These are phyloP conservation scores for Fusarium aywerte DNA, from an alignment of 2,329 filamentous ascomycete genomes.

Conservation along the genomic window DNA sequence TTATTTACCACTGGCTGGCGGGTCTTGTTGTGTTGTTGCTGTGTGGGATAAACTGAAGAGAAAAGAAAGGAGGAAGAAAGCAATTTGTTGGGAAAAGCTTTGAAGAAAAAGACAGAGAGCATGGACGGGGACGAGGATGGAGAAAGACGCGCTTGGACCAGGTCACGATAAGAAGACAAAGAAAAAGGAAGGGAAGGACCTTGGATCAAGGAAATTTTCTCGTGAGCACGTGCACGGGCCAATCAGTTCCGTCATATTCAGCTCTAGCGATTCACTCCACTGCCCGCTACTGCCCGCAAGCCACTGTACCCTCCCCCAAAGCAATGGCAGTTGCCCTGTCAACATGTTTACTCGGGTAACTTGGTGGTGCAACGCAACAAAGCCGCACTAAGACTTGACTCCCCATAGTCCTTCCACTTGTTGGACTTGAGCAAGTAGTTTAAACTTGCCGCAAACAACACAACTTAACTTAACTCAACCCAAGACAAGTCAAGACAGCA, in stretches of 20 bases:
- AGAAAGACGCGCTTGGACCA: constrained; percentile 21
- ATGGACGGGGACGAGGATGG: constrained; percentile 21
- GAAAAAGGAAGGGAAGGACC: neutral
- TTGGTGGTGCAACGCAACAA: constrained; percentile 45
- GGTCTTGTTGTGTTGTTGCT: neutral
- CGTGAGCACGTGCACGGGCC: constrained; percentile 40
- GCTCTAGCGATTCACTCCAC: constrained; percentile 23
- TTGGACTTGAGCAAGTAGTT: constrained; percentile 23
- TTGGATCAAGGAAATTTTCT: constrained; percentile 37
- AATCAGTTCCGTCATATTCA: constrained; percentile 29
- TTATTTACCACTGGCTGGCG: neutral
- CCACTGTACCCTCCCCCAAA: constrained; percentile 5
- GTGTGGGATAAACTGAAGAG: constrained; percentile 8
- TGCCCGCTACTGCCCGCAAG: constrained; percentile 1
- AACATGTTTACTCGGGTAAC: constrained; percentile 50
- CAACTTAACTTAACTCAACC: constrained; percentile 15
- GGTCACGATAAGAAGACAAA: constrained; percentile 11
- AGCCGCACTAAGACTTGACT: constrained; percentile 42
- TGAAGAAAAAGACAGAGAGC: constrained; percentile 16
- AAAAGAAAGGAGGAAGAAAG: constrained; percentile 8
- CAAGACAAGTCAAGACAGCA: constrained; percentile 10
- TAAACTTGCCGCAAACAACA: constrained; percentile 38
- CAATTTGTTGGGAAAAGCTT: constrained; percentile 12
- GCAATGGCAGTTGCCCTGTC: constrained; percentile 50
- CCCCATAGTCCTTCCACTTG: constrained; percentile 38